Evolutionary conservation across 2,329 filamentous ascomycete species (phyloP).

Genomic region (Ceratocystis ficicola): DNA sequence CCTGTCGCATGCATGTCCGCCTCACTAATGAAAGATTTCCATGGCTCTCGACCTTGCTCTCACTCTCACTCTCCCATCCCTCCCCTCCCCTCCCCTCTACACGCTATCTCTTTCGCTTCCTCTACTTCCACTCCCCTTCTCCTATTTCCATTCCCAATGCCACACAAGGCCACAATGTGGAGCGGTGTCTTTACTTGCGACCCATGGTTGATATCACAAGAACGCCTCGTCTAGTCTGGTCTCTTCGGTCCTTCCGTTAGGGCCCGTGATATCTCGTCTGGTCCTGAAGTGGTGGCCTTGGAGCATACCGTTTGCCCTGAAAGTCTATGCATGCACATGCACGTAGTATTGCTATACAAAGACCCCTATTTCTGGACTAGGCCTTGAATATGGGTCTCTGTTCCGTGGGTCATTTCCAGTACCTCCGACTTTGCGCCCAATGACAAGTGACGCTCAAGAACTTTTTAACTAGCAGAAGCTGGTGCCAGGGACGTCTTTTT

Average conservation of each 20-base stretch:
- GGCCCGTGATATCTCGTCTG: neutral
- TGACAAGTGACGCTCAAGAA: neutral
- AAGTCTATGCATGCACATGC: constrained; percentile 2
- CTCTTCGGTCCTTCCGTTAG: constrained; percentile 8
- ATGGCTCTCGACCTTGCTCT: too few relatives aligned
- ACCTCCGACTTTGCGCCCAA: neutral
- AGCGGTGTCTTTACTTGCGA: neutral
- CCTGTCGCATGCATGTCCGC: too few relatives aligned
- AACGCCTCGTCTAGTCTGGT: neutral
- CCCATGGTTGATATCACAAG: neutral
- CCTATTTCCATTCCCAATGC: too few relatives aligned
- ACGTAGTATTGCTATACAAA: neutral
- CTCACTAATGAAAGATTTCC: too few relatives aligned
- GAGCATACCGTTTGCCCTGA: neutral
- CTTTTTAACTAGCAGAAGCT: neutral
- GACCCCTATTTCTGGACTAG: neutral
- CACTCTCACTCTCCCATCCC: too few relatives aligned
- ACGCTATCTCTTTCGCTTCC: too few relatives aligned
- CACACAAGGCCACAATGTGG: neutral
- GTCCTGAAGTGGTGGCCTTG: neutral
- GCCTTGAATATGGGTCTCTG: neutral
- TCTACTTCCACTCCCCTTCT: too few relatives aligned
- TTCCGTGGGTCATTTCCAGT: neutral
- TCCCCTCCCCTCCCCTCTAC: too few relatives aligned
- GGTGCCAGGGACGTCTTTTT: neutral